Conservation (phyloP, 2,329 filamentous ascomycete genomes). For the Tolypocladium amazonense region DNA sequence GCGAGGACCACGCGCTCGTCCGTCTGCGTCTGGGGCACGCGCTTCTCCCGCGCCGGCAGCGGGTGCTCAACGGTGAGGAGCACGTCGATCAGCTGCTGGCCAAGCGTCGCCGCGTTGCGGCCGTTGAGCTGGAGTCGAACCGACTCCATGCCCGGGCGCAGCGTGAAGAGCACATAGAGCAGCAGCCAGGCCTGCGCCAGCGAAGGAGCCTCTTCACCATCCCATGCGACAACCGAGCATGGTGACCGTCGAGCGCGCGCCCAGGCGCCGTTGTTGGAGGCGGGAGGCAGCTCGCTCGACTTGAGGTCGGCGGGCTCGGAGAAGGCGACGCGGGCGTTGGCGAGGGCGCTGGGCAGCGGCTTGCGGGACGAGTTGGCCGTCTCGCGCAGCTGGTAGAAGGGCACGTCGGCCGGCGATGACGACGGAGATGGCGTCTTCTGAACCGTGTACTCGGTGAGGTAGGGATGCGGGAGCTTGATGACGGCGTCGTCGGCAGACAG, state of each 20-base stretch:
- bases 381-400: conserved; percentile 25
- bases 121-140: conserved; percentile 37
- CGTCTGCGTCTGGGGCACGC: conserved; percentile 8
- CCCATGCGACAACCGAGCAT: conserved; percentile 33
- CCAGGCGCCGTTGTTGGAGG: conserved; percentile 46
- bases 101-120: conserved; percentile 19
- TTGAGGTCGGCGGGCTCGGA: conserved; percentile 35
- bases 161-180: conserved; percentile 40
- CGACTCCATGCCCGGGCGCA: conserved; percentile 35
- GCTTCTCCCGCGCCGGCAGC: conserved; percentile 19
- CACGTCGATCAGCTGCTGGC: conserved; percentile 32
- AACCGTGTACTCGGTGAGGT: conserved; percentile 33
- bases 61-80: conserved; percentile 40
- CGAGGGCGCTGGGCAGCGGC: conserved; percentile 16
- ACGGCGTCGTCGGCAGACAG: conserved; percentile 25
- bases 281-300: conserved; percentile 35
- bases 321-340: conserved; percentile 28
- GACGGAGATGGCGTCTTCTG: conserved; percentile 12
- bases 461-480: conserved; percentile 39
- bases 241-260: conserved; percentile 44
- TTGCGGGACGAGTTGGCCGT: conserved; percentile 15
- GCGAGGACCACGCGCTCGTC: conserved; percentile 27
- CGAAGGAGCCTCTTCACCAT: conserved; percentile 26
- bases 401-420: conserved; percentile 2
- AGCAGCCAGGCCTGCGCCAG: conserved; percentile 43